Conservation (phyloP, 208 protist genomes). For the Leptomonas seymouri region DNA sequence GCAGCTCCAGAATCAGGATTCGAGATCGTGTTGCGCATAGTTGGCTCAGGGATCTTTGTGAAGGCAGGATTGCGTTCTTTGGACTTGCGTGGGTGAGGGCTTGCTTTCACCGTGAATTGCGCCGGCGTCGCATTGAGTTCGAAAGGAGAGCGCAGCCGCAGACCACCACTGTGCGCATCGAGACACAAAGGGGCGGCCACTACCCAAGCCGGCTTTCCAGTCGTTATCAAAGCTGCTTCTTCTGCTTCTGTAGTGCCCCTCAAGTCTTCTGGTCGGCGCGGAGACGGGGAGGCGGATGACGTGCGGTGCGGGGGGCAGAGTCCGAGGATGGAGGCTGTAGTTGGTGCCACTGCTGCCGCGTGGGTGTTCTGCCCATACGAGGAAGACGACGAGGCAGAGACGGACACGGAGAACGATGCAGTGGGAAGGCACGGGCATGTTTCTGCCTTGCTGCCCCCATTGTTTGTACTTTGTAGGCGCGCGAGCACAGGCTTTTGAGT, state of each 20-base stretch:
- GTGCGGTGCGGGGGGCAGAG: neutral
- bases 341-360: neutral
- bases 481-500: neutral
- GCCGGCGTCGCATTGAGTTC: constrained; percentile 7
- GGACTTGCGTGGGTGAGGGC: neutral
- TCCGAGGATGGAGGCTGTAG: neutral
- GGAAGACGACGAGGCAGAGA: constrained; percentile 18
- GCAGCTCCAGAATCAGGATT: neutral
- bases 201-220: neutral
- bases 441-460: neutral
- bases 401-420: constrained; percentile 9
- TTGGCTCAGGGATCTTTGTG: neutral
- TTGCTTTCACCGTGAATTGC: neutral
- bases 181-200: neutral
- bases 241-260: neutral
- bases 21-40: neutral
- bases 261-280: neutral
- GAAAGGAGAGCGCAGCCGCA: constrained; percentile 12
- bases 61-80: neutral
- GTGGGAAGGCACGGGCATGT: neutral
- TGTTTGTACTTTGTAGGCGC: neutral
- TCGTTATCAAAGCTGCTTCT: neutral
- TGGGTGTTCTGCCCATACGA: neutral
- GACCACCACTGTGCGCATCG: neutral
- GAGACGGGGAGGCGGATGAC: constrained; percentile 15